These are phyloP conservation scores for Cyclotella cryptica DNA, from an alignment of 108 stramenopile species.

Conservation along the genomic window DNA sequence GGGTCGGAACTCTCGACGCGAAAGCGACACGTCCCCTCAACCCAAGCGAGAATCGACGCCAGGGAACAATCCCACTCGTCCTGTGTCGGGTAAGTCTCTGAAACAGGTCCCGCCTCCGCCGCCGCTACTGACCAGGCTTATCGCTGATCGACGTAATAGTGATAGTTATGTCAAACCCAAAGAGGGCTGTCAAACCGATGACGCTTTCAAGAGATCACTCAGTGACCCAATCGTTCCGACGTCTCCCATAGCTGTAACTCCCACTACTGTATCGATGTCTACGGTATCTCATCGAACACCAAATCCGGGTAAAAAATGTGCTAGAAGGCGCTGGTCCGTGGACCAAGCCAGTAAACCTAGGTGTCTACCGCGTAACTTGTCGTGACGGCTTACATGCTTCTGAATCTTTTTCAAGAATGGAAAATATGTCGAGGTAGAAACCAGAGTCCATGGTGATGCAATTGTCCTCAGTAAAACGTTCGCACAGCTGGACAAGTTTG, in stretches of 20 bases:
- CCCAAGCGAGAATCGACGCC: no score
- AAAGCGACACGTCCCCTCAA: no score
- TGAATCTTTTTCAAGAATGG: neutral
- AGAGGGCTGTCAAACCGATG: no score
- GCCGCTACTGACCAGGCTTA: no score
- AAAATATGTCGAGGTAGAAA: constrained; percentile 19
- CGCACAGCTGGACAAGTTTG: constrained; percentile 6
- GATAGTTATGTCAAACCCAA: no score
- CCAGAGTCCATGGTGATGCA: neutral
- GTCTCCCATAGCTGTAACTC: neutral
- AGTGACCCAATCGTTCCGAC: no score
- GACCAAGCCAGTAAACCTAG: constrained; percentile 6
- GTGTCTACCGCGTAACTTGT: constrained; percentile 8
- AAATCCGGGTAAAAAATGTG: neutral
- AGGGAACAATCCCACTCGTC: no score
- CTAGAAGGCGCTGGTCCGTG: constrained; percentile 8
- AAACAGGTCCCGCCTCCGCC: no score
- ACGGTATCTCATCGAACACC: neutral
- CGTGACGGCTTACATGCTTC: neutral
- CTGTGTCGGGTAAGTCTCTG: no score
- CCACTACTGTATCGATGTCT: constrained; percentile 9
- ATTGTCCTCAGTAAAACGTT: neutral
- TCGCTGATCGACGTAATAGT: no score
- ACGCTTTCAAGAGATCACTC: no score
- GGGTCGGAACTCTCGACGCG: no score